Evolutionary conservation across 495 filamentous ascomycete species (phyloP).

Genomic region (Cryomyces antarcticus): DNA sequence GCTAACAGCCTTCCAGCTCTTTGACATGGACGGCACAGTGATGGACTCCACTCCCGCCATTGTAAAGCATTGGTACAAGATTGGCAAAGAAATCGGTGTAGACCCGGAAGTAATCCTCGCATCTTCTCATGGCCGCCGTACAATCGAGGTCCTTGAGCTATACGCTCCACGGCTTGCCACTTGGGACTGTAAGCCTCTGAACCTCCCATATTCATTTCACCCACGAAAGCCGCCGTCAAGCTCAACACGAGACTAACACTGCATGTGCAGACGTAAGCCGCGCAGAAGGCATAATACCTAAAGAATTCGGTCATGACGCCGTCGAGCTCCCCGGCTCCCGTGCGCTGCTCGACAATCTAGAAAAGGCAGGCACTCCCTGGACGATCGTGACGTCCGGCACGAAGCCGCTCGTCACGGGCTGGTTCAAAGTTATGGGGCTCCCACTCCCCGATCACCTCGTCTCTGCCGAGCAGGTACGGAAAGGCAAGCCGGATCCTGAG

Average conservation of each 20-base stretch:
- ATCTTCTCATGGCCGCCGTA: constrained; percentile 73
- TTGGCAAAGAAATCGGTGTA: constrained; percentile 65
- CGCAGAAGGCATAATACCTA: constrained; percentile 59
- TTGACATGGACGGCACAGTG: constrained; percentile 81
- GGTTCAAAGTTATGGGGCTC: constrained; percentile 62
- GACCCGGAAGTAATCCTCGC: constrained; percentile 63
- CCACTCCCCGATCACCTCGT: constrained; percentile 55
- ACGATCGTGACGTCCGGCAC: constrained; percentile 87
- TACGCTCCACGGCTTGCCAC: constrained; percentile 66
- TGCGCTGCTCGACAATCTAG: constrained; percentile 34
- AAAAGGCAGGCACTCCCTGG: constrained; percentile 45
- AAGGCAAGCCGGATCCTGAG: constrained; percentile 74
- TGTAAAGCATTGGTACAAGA: constrained; percentile 74
- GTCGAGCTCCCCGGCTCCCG: constrained; percentile 60
- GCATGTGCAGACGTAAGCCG: constrained; percentile 45
- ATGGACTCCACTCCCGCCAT: constrained; percentile 68
- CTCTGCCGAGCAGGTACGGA: constrained; percentile 64
- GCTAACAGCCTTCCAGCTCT: constrained; percentile 25
- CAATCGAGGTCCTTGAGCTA: constrained; percentile 56
- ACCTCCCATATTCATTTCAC: background rate
- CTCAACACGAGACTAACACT: background rate
- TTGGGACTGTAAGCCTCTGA: constrained; percentile 57
- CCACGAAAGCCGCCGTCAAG: no score
- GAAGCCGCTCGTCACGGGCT: constrained; percentile 59
- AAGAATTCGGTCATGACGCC: constrained; percentile 53